Evolutionary conservation across 2,329 filamentous ascomycete species (phyloP).

Genomic region (Penicillium hesseltinei): DNA sequence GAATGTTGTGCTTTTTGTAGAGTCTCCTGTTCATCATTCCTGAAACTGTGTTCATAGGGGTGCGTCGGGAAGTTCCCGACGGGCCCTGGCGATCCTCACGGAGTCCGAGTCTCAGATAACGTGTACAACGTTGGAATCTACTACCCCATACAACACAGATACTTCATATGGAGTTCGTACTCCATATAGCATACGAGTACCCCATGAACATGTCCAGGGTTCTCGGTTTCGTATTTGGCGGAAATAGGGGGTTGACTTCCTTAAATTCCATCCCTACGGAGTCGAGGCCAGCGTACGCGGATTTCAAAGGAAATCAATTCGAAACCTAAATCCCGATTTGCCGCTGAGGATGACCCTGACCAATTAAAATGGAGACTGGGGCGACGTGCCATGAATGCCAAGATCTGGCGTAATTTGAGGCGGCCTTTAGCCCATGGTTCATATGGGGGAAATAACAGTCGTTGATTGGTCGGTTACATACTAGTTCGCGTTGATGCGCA

Average conservation of each 20-base stretch:
- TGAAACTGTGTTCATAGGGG: background rate
- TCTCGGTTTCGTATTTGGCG: slow-evolving; percentile 4
- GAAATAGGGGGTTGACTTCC: background rate
- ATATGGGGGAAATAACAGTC: background rate
- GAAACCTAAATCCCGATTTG: background rate
- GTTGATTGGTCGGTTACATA: background rate
- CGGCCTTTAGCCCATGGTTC: slow-evolving; percentile 2
- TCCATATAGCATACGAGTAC: background rate
- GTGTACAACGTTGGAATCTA: background rate
- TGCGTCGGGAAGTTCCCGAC: background rate
- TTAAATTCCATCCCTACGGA: slow-evolving; percentile 2
- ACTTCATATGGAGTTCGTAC: background rate
- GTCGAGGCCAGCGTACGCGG: too few relatives aligned
- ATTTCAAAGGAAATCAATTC: background rate
- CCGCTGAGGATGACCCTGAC: background rate
- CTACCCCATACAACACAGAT: background rate
- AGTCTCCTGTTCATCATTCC: background rate
- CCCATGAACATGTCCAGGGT: background rate
- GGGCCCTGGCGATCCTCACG: background rate
- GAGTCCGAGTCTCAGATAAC: background rate
- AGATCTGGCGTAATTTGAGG: slow-evolving; percentile 6
- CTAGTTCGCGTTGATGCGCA: background rate
- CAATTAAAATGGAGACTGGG: background rate
- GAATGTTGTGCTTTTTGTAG: background rate
- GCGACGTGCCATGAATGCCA: background rate